These are phyloP conservation scores for Metroxylon sagu DNA, from an alignment of 176 grass and related monocot genomes.

Conservation along the genomic window DNA sequence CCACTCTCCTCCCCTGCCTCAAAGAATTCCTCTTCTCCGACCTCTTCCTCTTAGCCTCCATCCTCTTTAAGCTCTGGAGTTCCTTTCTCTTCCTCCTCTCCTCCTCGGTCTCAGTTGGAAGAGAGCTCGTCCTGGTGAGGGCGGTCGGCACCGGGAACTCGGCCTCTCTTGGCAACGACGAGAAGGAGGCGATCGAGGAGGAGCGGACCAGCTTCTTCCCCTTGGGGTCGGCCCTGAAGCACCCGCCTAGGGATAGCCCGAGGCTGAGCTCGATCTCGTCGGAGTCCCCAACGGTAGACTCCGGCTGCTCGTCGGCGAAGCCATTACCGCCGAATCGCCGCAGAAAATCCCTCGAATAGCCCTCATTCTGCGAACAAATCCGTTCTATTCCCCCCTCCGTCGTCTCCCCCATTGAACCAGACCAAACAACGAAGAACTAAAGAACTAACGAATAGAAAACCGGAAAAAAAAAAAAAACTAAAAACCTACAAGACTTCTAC, in stretches of 20 bases:
- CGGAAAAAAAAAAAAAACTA: too few species aligned
- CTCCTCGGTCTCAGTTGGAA: slow-evolving; percentile 60
- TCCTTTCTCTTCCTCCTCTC: slow-evolving; percentile 47
- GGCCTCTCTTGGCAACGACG: slow-evolving; percentile 24
- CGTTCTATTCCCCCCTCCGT: background rate
- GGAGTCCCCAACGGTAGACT: slow-evolving; percentile 20
- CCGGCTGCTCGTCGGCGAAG: slow-evolving; percentile 9
- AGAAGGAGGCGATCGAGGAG: slow-evolving; percentile 60
- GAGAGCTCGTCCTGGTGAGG: slow-evolving; percentile 59
- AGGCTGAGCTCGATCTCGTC: slow-evolving; percentile 75
- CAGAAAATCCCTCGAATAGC: slow-evolving; percentile 48
- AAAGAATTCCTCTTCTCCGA: slow-evolving; percentile 75
- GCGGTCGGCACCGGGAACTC: slow-evolving; percentile 20
- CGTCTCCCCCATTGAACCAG: background rate
- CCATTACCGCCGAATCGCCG: slow-evolving; percentile 24
- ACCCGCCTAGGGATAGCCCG: slow-evolving; percentile 67
- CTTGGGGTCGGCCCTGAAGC: slow-evolving; percentile 60
- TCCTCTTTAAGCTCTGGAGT: slow-evolving; percentile 57
- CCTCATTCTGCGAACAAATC: background rate
- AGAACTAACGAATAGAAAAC: too few species aligned
- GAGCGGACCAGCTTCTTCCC: slow-evolving; percentile 46
- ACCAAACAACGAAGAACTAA: too few species aligned
- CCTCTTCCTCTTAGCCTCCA: slow-evolving; percentile 80
- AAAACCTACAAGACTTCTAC: too few species aligned
- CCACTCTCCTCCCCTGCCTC: slow-evolving; percentile 7